Evolutionary conservation across 2,329 filamentous ascomycete genomes (phyloP).

Genomic region (Fusarium buharicum): DNA sequence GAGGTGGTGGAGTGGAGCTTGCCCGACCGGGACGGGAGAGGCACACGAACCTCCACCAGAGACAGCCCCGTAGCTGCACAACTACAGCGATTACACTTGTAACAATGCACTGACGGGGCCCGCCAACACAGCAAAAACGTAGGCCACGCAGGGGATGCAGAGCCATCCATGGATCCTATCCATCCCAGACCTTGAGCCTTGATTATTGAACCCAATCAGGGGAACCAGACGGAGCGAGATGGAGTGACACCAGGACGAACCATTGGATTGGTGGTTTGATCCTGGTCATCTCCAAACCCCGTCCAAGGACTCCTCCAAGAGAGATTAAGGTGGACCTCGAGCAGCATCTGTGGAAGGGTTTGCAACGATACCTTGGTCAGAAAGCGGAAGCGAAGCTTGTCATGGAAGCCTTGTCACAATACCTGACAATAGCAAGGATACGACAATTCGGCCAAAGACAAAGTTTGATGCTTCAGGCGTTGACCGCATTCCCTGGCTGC

Average conservation of each 20-base stretch:
- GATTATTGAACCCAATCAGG: conserved; percentile 30
- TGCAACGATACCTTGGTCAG: conserved; percentile 25
- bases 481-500: conserved; percentile 12
- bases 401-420: conserved; percentile 27
- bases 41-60: conserved; percentile 35
- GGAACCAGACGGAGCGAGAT: conserved; percentile 29
- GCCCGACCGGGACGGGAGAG: conserved; percentile 33
- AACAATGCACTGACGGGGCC: neutral
- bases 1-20: conserved; percentile 32
- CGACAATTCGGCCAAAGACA: neutral
- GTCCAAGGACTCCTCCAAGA: conserved; percentile 38
- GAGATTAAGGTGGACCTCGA: conserved; percentile 37
- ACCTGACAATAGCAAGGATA: conserved; percentile 3
- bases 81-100: neutral
- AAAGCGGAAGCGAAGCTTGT: conserved; percentile 12
- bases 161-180: conserved; percentile 23
- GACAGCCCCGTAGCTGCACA: conserved; percentile 14
- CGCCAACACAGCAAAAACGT: neutral
- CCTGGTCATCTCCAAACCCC: conserved; percentile 31
- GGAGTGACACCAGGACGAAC: conserved; percentile 29
- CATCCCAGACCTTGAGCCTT: conserved; percentile 35
- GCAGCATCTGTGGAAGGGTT: conserved; percentile 17
- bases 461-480: conserved; percentile 13
- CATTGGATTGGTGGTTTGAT: conserved; percentile 32
- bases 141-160: too few species aligned